Percentiles rank a stretch among this genome's conserved stretches.
Evolutionary conservation across 805 yeast genomes (phyloP).

Genomic region (Nakazawaea wickerhamii): DNA sequence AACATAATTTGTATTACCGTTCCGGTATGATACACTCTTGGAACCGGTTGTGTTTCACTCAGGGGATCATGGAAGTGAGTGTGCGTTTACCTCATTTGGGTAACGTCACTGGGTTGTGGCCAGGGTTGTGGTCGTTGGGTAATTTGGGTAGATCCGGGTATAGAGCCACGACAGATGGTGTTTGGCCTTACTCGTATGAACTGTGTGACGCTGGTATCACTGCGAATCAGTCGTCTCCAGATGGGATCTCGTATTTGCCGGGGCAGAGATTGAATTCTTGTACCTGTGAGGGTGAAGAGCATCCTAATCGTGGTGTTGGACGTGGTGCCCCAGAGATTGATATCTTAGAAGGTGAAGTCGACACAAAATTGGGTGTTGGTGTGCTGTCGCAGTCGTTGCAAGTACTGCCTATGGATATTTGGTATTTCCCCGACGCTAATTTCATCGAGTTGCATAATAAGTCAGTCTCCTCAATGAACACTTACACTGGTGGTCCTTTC

Average conservation of each 20-base stretch:
- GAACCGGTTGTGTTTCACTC: slow-evolving; percentile 43
- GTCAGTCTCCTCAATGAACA: slow-evolving; percentile 37
- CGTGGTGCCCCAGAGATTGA: slow-evolving; percentile 50
- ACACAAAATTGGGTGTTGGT: slow-evolving; percentile 29
- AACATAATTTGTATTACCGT: slow-evolving; percentile 39
- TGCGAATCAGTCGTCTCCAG: slow-evolving; percentile 42
- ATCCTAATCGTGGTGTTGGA: slow-evolving; percentile 43
- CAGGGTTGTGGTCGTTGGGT: slow-evolving; percentile 46
- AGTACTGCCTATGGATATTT: slow-evolving; percentile 46
- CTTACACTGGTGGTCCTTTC: slow-evolving; percentile 45
- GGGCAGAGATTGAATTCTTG: slow-evolving; percentile 41
- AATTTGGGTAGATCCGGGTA: slow-evolving; percentile 46
- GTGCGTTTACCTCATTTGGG: slow-evolving; percentile 40
- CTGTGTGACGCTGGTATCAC: slow-evolving; percentile 47
- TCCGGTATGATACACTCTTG: slow-evolving; percentile 45
- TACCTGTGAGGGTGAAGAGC: slow-evolving; percentile 39
- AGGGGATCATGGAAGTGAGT: slow-evolving; percentile 37
- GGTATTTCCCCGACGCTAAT: slow-evolving; percentile 47
- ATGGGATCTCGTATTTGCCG: slow-evolving; percentile 41
- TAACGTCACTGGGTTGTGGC: slow-evolving; percentile 42
- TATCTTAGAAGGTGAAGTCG: slow-evolving; percentile 40
- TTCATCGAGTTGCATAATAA: slow-evolving; percentile 36
- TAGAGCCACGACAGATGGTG: slow-evolving; percentile 43
- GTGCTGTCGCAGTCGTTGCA: slow-evolving; percentile 46
- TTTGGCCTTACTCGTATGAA: slow-evolving; percentile 46